Base-by-base conservation (phyloP, 2,329 filamentous ascomycete species). In the Stylonectria norvegica region DNA sequence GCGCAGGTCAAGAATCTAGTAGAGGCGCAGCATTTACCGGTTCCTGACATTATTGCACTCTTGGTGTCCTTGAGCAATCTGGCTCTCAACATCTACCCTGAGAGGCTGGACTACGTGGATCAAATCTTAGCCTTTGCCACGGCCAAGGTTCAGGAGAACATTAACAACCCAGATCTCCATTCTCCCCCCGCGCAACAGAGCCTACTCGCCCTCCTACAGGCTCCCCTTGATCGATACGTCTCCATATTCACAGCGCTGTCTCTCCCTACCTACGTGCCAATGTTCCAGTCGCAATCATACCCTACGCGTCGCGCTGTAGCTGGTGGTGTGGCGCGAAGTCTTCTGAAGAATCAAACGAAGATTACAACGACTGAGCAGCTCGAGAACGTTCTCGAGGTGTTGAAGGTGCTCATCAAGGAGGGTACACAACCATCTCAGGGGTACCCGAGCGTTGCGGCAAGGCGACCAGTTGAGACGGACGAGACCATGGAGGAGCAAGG, bases 401-500 rank as follows among this genome's bases (percentile, higher is more conserved):
- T 96, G 35, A 87, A 87, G 52, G 93, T 98, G 0, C 72, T 98
- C 23, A 93, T 98, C 62, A 93, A 89, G 55, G 93, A 98, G 67
- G 90, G 91, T 10, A 83, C 86, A 11, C 90, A 95, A 57, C 73
- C 84, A 38, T 81, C 87, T n/a, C 78, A 81, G 33, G 88, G 88
- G 20, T 96, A 96, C 56, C 84, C 90, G 1, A 87, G 88, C 4
- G 81, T 85, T 27, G 80, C 85, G 5, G 86, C 91, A 58, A 76
- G 88, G 48, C 82, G 89, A 47, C 79, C 71, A 0, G 63, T 77
- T 33, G 94, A 98, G 70, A 97, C 93, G 1, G 93, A 98, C 47
- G 94, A 98, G 69, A 97, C 91, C 0, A 82, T 97, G 58, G 91
- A 98, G 66, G 93, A 98, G 68, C 93, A 98, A 71, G 93, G 93